A percentile compares a stretch with the other conserved stretches of the same genome.
Conservation (phyloP, 495 filamentous ascomycete species). For the Staphylotrichum longicolle region DNA sequence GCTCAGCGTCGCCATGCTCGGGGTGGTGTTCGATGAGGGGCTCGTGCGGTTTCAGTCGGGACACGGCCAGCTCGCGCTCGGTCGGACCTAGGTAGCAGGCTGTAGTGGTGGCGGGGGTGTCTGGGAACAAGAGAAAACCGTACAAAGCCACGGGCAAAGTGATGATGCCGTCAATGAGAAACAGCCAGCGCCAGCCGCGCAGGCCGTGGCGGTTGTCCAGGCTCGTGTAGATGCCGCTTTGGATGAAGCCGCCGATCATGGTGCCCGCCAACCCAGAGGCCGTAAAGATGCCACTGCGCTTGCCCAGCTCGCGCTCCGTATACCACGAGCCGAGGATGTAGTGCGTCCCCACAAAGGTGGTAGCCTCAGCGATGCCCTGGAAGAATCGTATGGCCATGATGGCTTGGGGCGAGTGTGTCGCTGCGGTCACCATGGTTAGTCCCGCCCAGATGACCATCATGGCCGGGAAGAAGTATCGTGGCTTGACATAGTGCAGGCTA, state of each 20-base stretch:
- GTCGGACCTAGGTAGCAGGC: constrained; percentile 49
- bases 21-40: background rate
- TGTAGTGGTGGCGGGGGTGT: constrained; percentile 54
- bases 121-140: constrained; percentile 59
- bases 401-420: constrained; percentile 46
- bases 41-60: constrained; percentile 23
- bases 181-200: constrained; percentile 66
- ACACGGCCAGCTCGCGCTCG: constrained; percentile 49
- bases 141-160: constrained; percentile 59
- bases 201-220: constrained; percentile 53
- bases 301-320: constrained; percentile 61
- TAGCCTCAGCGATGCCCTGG: constrained; percentile 59
- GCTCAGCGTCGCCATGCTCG: no score
- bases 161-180: constrained; percentile 55
- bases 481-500: constrained; percentile 57
- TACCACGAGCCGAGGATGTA: constrained; percentile 70
- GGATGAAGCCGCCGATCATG: constrained; percentile 56
- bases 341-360: constrained; percentile 61
- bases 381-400: constrained; percentile 71
- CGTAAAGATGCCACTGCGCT: constrained; percentile 57
- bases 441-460: constrained; percentile 62
- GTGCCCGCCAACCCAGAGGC: constrained; percentile 51
- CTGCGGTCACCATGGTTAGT: constrained; percentile 60
- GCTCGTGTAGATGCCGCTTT: constrained; percentile 55
- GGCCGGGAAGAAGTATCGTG: constrained; percentile 58